Conservation (phyloP, 148 eudicot genomes). For the Cornus florida region DNA sequence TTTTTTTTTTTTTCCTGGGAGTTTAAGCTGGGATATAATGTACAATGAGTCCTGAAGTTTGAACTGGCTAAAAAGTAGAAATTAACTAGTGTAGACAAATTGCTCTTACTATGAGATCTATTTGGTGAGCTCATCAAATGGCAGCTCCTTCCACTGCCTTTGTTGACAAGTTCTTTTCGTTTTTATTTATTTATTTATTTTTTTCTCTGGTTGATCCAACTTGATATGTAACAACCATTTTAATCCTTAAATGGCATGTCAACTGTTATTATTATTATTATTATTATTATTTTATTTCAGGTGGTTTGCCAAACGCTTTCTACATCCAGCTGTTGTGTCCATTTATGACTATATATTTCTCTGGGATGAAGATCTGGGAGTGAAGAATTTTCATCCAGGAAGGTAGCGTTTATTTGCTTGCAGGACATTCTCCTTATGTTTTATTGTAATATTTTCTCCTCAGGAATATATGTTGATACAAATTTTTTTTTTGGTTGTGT, state of each 20-base stretch:
- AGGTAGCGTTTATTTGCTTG: slow-evolving; percentile 43
- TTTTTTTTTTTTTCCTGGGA: background rate
- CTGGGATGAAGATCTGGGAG: slow-evolving; percentile 99
- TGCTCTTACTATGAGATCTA: too few species aligned
- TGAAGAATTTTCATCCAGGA: slow-evolving; percentile 74
- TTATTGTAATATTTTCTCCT: background rate
- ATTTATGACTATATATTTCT: slow-evolving; percentile 86
- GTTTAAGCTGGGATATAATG: background rate
- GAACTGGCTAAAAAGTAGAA: background rate
- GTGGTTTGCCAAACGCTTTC: slow-evolving; percentile 99
- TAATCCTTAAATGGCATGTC: background rate
- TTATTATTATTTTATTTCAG: slow-evolving; percentile 29
- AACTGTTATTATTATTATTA: background rate
- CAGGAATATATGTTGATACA: background rate
- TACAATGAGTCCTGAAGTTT: background rate
- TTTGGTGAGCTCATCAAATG: too few species aligned
- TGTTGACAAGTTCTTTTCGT: too few species aligned
- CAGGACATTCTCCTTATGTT: background rate
- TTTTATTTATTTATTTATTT: too few species aligned
- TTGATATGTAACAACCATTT: background rate
- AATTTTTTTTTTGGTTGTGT: background rate
- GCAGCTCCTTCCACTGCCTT: too few species aligned
- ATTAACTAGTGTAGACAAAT: background rate
- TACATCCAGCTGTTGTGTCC: slow-evolving; percentile 88
- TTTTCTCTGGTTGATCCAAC: background rate